Evolutionary conservation across 129 eudicot genomes (phyloP), one percentile per base, ranked within the genome.

Genomic region (Artemisia tridentata): DNA sequence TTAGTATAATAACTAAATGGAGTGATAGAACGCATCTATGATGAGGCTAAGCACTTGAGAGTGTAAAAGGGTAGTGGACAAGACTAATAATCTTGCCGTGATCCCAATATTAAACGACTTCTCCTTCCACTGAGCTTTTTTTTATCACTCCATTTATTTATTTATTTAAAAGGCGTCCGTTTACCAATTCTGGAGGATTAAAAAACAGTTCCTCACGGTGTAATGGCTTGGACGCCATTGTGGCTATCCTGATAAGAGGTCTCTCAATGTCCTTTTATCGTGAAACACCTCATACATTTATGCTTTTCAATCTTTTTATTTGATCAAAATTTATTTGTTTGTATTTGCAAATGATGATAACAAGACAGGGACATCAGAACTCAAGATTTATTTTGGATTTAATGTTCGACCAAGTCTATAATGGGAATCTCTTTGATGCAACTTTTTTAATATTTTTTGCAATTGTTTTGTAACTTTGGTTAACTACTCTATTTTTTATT

Each of bases 211-310:
- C 86, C 88, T 77, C 88, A 74, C 73, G 85, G 86, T 69, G 66
- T 86, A 86, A 86, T 86, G 91, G 91, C 91, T 86, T 63, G 88
- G 91, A 57, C 86, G 84, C 88, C 6, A 86, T 71, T 81, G 81
- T 79, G 79, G 73, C 69, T 43, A 85, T 85, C 81, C 84, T 85
- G 89, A 85, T 85, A 47, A 65, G 62, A 79, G 86, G 80, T 6
- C 29, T 3, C 15, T 75, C 49, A 13, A 58, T 85, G 72, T 79
- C 84, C 80, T 82, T 65, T 17, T 63, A 82, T 82, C 75, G 48
- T 87, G 91, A 86, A 86, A 86, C 91, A 31, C 91, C 85, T 61
- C 91, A 62, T 65, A 85, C 67, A 82, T 76, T 63, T 8, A 1
- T 9, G 0, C 4, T 72, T 67, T 8, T 8, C 10, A 0, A 2